phyloP scores from a whole-genome alignment of 202 grass and related monocot genomes.

The Panicum virgatum region DNA sequence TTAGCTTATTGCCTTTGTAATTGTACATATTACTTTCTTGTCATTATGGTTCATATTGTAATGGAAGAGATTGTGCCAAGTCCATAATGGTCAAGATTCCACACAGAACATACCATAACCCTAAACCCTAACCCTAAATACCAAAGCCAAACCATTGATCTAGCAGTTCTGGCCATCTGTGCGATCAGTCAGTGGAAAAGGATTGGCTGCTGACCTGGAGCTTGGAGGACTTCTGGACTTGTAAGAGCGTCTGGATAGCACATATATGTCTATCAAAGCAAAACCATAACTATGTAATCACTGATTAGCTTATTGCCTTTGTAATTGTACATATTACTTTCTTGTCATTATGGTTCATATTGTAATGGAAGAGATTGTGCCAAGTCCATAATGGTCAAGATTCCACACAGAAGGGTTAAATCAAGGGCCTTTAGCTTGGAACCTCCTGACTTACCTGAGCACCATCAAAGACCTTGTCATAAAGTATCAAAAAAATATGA shows the following conservation, averaged over 20 bases:
- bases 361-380: too few relatives aligned
- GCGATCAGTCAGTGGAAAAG: background rate
- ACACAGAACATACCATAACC: too few relatives aligned
- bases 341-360: background rate
- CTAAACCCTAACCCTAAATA: too few relatives aligned
- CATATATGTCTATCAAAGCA: background rate
- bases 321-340: conserved; percentile 6
- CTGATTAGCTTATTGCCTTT: background rate
- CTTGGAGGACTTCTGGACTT: background rate
- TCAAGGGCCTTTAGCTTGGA: too few relatives aligned
- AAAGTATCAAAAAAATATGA: too few relatives aligned
- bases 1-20: background rate
- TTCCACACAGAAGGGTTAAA: too few relatives aligned
- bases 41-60: background rate
- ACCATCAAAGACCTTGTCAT: too few relatives aligned
- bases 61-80: too few relatives aligned
- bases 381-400: too few relatives aligned
- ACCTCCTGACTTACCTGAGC: too few relatives aligned
- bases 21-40: background rate
- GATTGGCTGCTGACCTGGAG: too few relatives aligned
- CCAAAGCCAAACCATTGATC: background rate
- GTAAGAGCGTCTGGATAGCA: background rate
- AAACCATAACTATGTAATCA: background rate
- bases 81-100: too few relatives aligned
- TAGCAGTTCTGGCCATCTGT: background rate